Conservation (phyloP, 495 filamentous ascomycete species). For the Penicillium chermesinum region DNA sequence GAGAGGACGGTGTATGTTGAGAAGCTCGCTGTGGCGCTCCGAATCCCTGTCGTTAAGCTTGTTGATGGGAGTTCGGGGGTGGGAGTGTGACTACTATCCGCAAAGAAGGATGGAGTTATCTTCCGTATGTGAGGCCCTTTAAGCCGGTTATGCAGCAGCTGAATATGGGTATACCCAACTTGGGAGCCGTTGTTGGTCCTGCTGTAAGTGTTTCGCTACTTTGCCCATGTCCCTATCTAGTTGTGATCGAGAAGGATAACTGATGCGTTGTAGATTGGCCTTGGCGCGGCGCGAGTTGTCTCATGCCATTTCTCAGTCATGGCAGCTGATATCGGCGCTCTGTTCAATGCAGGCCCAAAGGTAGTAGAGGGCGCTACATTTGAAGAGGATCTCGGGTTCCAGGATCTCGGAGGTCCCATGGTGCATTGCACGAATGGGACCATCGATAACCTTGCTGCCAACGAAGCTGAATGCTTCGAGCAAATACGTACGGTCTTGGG, state of each 20-base stretch:
- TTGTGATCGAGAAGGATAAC: background rate
- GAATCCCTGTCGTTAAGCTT: constrained; percentile 56
- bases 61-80: constrained; percentile 60
- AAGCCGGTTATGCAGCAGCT: constrained; percentile 49
- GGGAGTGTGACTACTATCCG: constrained; percentile 56
- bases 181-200: constrained; percentile 57
- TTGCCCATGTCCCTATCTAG: background rate
- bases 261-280: constrained; percentile 42
- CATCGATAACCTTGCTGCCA: constrained; percentile 57
- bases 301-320: constrained; percentile 62
- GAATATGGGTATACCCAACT: constrained; percentile 58
- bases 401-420: constrained; percentile 49
- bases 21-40: constrained; percentile 45
- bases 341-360: constrained; percentile 61
- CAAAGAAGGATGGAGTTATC: constrained; percentile 51
- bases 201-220: constrained; percentile 44
- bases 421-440: constrained; percentile 63
- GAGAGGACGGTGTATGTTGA: constrained; percentile 59
- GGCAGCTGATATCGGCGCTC: constrained; percentile 54
- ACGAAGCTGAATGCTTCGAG: constrained; percentile 56
- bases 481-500: constrained; percentile 51
- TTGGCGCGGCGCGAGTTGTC: constrained; percentile 56
- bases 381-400: constrained; percentile 54
- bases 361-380: constrained; percentile 58
- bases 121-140: constrained; percentile 50